phyloP scores from a whole-genome alignment of 2,329 filamentous ascomycete species.

The Endoconidiophora laricicola region DNA sequence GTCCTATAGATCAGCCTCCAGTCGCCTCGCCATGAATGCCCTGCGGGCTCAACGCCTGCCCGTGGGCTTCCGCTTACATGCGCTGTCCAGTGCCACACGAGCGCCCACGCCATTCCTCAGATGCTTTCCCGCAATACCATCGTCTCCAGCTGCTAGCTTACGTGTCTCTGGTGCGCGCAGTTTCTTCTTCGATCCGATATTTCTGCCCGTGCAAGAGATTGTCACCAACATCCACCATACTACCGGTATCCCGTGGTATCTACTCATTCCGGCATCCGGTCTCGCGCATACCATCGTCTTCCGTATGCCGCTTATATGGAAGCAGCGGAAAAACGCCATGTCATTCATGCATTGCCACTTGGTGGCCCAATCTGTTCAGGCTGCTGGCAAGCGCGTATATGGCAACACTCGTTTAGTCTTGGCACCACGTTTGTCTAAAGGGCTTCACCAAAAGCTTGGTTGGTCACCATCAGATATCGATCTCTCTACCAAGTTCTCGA shows the following conservation, averaged over 20 bases:
- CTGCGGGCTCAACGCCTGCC: neutral
- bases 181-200: slow-evolving; percentile 13
- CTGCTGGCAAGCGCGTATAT: slow-evolving; percentile 16
- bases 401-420: slow-evolving; percentile 18
- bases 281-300: slow-evolving; percentile 28
- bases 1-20: neutral
- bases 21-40: neutral
- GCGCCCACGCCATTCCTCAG: neutral
- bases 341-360: neutral
- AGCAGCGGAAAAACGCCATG: slow-evolving; percentile 16
- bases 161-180: slow-evolving; percentile 3
- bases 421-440: neutral
- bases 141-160: neutral
- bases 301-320: slow-evolving; percentile 30
- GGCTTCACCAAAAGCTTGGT: neutral
- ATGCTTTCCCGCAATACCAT: neutral
- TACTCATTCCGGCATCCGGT: slow-evolving; percentile 36
- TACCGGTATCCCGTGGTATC: slow-evolving; percentile 34
- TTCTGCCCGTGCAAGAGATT: slow-evolving; percentile 26
- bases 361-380: slow-evolving; percentile 17
- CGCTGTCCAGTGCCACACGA: neutral
- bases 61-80: neutral
- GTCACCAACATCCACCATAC: slow-evolving; percentile 27
- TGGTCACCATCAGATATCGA: slow-evolving; percentile 3
- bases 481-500: slow-evolving; percentile 17